Evolutionary conservation across 805 yeast genomes (phyloP).

Genomic region (Candida alai): DNA sequence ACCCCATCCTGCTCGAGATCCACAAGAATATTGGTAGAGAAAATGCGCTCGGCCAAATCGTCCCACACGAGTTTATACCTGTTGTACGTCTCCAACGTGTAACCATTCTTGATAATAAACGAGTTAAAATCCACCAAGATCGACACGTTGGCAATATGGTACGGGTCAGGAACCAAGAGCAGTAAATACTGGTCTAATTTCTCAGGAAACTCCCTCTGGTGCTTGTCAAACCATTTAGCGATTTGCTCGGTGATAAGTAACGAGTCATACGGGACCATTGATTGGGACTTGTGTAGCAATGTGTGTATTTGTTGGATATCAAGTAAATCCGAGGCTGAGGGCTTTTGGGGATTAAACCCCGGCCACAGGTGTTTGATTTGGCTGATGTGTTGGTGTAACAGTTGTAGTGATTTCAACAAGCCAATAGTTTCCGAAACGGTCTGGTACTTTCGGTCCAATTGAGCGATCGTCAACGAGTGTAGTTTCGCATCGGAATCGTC

Average conservation of each 20-base stretch:
- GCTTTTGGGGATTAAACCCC: no score
- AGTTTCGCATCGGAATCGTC: no score
- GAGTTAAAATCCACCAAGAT: slow-evolving; percentile 10
- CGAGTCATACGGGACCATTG: not conserved
- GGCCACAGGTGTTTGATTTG: no score
- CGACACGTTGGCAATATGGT: slow-evolving; percentile 9
- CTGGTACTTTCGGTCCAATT: no score
- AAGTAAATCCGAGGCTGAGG: slow-evolving; percentile 6
- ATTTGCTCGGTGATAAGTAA: slow-evolving; percentile 9
- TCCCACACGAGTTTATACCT: slow-evolving; percentile 10
- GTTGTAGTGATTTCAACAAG: no score
- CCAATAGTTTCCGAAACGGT: no score
- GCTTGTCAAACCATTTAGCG: slow-evolving; percentile 5
- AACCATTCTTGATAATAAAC: slow-evolving; percentile 9
- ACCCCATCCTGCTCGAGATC: not conserved
- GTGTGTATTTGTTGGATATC: slow-evolving; percentile 10
- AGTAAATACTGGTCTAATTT: slow-evolving; percentile 15
- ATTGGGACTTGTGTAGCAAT: slow-evolving; percentile 4
- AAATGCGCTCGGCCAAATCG: slow-evolving; percentile 5
- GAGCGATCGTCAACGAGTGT: no score
- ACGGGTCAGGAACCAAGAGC: slow-evolving; percentile 19
- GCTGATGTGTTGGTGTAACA: no score
- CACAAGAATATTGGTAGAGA: slow-evolving; percentile 1
- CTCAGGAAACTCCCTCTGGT: slow-evolving; percentile 5
- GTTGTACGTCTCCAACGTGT: slow-evolving; percentile 4